Conservation (phyloP, 768 basidiomycete species). For the Hydnomerulius pinastri region DNA sequence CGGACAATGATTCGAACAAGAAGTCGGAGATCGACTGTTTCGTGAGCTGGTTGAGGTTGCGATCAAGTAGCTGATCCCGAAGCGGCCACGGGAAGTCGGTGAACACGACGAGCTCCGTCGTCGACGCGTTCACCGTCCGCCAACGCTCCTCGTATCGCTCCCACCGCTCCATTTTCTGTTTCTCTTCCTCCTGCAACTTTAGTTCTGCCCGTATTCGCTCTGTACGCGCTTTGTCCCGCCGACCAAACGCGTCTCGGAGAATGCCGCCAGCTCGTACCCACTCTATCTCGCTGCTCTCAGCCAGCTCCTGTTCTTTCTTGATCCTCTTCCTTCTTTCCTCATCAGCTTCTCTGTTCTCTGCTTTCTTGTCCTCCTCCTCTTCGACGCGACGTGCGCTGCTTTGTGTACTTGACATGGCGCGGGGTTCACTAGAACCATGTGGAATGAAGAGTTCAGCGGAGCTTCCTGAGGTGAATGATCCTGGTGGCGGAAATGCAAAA, state of each 20-base stretch:
- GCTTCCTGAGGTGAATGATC: not conserved
- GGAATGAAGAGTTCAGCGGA: not conserved
- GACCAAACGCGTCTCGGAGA: constrained; percentile 50
- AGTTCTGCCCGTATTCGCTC: constrained; percentile 50
- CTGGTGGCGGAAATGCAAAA: constrained; percentile 23
- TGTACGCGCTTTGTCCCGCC: constrained; percentile 52
- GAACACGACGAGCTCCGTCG: constrained; percentile 40
- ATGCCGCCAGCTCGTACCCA: constrained; percentile 64
- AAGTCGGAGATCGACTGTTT: constrained; percentile 47
- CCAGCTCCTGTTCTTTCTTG: constrained; percentile 42
- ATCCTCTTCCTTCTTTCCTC: constrained; percentile 21
- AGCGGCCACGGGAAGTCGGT: constrained; percentile 68
- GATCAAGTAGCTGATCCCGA: constrained; percentile 7
- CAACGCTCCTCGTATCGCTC: constrained; percentile 56
- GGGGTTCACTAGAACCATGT: not conserved
- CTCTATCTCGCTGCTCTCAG: constrained; percentile 51
- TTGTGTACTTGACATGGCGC: constrained; percentile 1
- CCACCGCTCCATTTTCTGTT: constrained; percentile 43
- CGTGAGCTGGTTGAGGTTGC: constrained; percentile 37
- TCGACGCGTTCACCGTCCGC: constrained; percentile 39
- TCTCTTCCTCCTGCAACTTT: constrained; percentile 44
- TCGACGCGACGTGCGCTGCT: not conserved
- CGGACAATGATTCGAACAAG: constrained; percentile 45
- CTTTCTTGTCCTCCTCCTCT: not conserved
- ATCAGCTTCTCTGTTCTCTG: constrained; percentile 1